Conservation (phyloP, 73 alveolate species). For the Tetrahymena elliotti region DNA sequence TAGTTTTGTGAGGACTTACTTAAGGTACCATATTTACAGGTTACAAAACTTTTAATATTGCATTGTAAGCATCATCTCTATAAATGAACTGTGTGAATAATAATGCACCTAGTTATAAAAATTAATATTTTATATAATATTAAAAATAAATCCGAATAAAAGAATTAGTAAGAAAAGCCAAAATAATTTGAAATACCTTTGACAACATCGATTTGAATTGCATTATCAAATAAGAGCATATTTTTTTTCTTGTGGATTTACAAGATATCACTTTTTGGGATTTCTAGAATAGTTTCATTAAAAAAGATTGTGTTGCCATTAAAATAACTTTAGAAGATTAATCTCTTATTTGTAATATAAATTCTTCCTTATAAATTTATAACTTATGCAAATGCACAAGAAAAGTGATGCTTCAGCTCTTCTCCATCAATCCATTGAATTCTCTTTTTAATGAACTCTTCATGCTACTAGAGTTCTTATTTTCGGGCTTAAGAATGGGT, state of each 20-base stretch:
- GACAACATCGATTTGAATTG: constrained; percentile 13
- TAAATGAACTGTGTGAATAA: neutral
- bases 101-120: neutral
- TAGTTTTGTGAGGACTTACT: neutral
- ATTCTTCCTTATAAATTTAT: constrained; percentile 29
- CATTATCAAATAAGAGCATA: constrained; percentile 31
- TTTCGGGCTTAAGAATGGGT: neutral
- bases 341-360: constrained; percentile 31
- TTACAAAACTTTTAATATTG: constrained; percentile 3
- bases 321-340: constrained; percentile 19
- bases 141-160: neutral
- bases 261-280: constrained; percentile 32
- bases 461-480: neutral
- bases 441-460: neutral
- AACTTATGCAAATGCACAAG: constrained; percentile 33
- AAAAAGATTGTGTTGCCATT: constrained; percentile 23
- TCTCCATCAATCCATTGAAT: neutral
- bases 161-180: neutral
- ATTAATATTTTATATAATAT: neutral
- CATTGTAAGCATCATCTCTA: constrained; percentile 41
- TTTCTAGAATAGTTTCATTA: constrained; percentile 31
- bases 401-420: neutral
- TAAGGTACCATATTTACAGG: neutral
- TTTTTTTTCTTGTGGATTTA: constrained; percentile 20
- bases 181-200: constrained; percentile 2